A percentile compares a stretch with the other conserved stretches of the same genome.
Conservation (phyloP, 2,329 filamentous ascomycete species). For the Exophiala oligosperma region DNA sequence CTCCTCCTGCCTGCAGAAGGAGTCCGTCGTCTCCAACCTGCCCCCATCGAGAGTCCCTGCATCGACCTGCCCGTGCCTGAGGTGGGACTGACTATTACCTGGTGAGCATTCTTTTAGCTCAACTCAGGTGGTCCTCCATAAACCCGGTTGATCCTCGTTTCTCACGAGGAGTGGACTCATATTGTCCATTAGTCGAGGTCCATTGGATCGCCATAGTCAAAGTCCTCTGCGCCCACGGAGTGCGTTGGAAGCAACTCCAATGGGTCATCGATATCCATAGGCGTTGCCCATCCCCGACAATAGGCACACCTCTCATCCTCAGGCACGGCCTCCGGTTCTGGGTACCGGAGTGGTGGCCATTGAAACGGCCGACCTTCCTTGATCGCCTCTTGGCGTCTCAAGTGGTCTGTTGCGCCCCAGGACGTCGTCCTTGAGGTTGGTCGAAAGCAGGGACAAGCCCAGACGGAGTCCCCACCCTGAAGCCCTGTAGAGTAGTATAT, state of each 20-base stretch:
- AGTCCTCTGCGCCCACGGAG: background rate
- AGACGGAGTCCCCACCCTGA: slow-evolving; percentile 2
- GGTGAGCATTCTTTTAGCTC: too few species aligned
- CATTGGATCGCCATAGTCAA: background rate
- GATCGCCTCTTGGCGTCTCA: background rate
- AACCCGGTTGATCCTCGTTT: background rate
- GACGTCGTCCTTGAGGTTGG: background rate
- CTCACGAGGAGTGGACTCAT: background rate
- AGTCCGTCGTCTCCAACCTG: too few species aligned
- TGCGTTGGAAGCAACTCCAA: background rate
- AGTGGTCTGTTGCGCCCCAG: background rate
- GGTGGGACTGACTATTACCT: too few species aligned
- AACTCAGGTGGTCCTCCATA: too few species aligned
- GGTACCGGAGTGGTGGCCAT: background rate
- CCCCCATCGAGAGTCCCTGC: too few species aligned
- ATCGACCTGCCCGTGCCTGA: too few species aligned
- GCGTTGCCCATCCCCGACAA: slow-evolving; percentile 3
- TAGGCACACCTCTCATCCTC: background rate
- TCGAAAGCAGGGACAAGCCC: background rate
- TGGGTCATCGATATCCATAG: background rate
- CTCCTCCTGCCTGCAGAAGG: too few species aligned
- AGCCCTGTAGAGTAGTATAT: background rate
- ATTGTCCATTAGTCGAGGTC: background rate
- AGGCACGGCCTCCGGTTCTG: background rate
- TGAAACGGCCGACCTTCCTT: slow-evolving; percentile 1